Conservation (phyloP, 129 eudicot genomes). For the Escallonia herrerae region DNA sequence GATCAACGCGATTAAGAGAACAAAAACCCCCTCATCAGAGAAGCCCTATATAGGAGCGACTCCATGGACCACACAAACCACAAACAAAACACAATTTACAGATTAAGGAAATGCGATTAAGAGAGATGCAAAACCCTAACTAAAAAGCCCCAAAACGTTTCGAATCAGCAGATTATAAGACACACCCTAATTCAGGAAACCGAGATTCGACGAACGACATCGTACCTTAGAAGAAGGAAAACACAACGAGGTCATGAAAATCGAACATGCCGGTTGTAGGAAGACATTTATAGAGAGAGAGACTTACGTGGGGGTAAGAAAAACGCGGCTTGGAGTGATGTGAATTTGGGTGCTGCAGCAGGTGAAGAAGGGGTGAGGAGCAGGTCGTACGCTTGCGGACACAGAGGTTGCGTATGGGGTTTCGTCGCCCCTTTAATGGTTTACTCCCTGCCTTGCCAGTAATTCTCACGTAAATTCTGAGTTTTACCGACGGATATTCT, state of each 20-base stretch:
- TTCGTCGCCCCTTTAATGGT: background rate
- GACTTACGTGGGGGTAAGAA: conserved; percentile 18
- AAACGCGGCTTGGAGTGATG: conserved; percentile 15
- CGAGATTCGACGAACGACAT: background rate
- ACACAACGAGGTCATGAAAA: background rate
- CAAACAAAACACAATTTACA: too few species aligned
- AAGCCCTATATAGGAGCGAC: too few species aligned
- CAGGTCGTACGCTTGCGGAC: conserved; percentile 27
- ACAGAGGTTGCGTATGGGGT: conserved; percentile 46
- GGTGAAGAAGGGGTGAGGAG: conserved; percentile 13
- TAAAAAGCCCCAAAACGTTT: background rate
- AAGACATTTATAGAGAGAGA: background rate
- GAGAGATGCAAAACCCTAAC: background rate
- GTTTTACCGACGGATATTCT: too few species aligned
- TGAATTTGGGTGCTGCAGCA: conserved; percentile 10
- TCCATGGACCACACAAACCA: too few species aligned
- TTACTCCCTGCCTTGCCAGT: too few species aligned
- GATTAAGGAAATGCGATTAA: background rate
- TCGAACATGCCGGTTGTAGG: background rate
- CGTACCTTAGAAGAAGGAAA: background rate
- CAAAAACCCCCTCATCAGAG: too few species aligned
- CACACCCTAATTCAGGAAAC: background rate
- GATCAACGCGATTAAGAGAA: too few species aligned
- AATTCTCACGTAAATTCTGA: too few species aligned
- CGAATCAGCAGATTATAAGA: too few species aligned